Percentiles rank a stretch among this genome's conserved stretches.
Evolutionary conservation across 2,329 filamentous ascomycete genomes (phyloP).

Genomic region (Botrytis squamosa): DNA sequence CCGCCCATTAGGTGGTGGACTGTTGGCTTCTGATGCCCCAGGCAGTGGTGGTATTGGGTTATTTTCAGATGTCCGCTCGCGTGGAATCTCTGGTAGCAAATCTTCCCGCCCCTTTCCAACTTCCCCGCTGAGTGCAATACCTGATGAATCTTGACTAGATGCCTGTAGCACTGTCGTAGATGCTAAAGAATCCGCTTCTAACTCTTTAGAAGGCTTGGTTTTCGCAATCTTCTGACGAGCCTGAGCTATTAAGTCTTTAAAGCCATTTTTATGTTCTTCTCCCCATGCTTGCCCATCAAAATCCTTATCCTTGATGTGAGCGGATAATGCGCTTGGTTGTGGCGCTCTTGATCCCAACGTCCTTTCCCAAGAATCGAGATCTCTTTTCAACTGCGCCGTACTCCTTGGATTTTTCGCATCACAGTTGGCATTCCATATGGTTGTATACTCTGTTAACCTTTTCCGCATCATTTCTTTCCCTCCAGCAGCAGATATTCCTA

Average conservation of each 20-base stretch:
- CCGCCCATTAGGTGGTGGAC: neutral
- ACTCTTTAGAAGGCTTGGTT: slow-evolving; percentile 20
- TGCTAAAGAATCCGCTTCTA: neutral
- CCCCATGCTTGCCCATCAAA: slow-evolving; percentile 82
- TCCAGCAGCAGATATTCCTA: slow-evolving; percentile 74
- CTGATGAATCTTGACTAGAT: neutral
- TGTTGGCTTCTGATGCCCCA: neutral
- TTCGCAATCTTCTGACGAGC: slow-evolving; percentile 54
- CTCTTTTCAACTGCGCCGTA: slow-evolving; percentile 69
- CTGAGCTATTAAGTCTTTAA: slow-evolving; percentile 74
- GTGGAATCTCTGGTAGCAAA: neutral
- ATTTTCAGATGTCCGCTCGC: neutral
- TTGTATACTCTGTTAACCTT: slow-evolving; percentile 90
- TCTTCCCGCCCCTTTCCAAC: neutral
- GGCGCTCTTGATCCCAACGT: slow-evolving; percentile 64
- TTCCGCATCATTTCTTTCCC: slow-evolving; percentile 67
- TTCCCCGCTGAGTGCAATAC: neutral
- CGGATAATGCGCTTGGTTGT: slow-evolving; percentile 43
- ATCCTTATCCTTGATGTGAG: slow-evolving; percentile 76
- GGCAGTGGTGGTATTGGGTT: too few relatives aligned
- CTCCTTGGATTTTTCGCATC: slow-evolving; percentile 73
- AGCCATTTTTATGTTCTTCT: slow-evolving; percentile 68
- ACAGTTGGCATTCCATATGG: slow-evolving; percentile 95
- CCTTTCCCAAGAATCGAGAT: slow-evolving; percentile 83
- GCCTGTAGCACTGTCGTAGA: neutral